Base-by-base conservation (phyloP, 2,329 filamentous ascomycete genomes). In the Teratosphaeria pseudoeucalypti region DNA sequence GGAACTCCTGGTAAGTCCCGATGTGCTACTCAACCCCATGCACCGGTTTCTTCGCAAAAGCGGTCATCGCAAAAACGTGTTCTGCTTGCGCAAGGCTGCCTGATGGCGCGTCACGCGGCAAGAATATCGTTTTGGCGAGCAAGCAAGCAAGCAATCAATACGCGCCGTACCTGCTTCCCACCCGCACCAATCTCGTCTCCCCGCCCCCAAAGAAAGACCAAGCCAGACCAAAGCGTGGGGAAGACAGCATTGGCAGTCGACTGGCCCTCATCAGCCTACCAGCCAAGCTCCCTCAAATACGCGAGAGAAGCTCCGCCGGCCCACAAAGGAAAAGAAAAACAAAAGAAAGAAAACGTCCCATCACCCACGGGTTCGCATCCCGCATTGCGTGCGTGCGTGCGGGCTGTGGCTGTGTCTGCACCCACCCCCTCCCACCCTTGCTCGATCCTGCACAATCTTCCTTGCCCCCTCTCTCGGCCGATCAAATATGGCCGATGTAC, bases 1-100 rank as follows among this genome's bases (percentile, higher is more conserved):
- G 94, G 63, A 96, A 97, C 78, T 88, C 89, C 68, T 99, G 94
- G 92, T 96, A 86, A 75, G 89, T 83, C 49, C 57, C 27, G 37
- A 16, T 19, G 23, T 23, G 23, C 23, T 23, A 23, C 23, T 23
- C 32, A 3, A 27, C 59, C 19, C 52, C 29, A 54, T 57, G 43
- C 16, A n/a, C 27, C n/a, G 1, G 27, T 26, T 19, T 19, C 19
- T 49, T 19, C 16, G 9, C 43, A 19, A 49, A 23, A 19, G n/a
- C 43, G 12, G 9, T 12, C 23, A 19, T 53, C 16, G 12, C 29
- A 32, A 27, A 23, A 16, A 32, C 7, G 29, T 32, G 29, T 7
- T 32, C 32, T 54, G 19, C 52, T 32, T 14, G 27, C 52, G 52
- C 52, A 32, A 32, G 27, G 16, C 32, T 32, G 27, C 52, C 23